Conservation (phyloP, 164 flowering plant species). For the Vitis vinifera region DNA sequence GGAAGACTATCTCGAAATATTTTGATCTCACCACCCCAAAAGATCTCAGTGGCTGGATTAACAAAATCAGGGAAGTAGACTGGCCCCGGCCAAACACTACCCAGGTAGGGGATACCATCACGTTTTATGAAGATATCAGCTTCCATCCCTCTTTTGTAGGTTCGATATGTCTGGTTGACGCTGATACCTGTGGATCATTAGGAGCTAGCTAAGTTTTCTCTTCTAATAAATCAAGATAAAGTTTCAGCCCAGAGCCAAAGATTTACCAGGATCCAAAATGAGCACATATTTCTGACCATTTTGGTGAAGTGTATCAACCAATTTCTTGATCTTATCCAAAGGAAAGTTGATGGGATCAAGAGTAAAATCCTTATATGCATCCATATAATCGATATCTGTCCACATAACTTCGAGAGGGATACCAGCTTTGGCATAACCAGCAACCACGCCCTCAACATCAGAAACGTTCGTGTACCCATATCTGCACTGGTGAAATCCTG, state of each 20-base stretch:
- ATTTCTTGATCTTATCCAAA: conserved; percentile 39
- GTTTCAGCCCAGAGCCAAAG: no score
- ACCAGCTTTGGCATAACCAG: conserved; percentile 68
- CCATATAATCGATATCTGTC: conserved; percentile 93
- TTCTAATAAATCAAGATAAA: no score
- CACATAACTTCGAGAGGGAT: conserved; percentile 93
- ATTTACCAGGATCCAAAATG: conserved; percentile 74
- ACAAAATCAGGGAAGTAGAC: conserved; percentile 78
- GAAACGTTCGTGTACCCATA: conserved; percentile 69
- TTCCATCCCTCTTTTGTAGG: conserved; percentile 61
- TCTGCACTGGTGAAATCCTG: conserved; percentile 82
- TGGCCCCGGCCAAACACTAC: conserved; percentile 78
- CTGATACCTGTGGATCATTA: conserved; percentile 50
- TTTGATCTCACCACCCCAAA: conserved; percentile 64
- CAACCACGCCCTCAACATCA: conserved; percentile 69
- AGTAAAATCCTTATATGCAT: conserved; percentile 77
- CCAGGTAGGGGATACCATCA: conserved; percentile 55
- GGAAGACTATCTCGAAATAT: conserved; percentile 49
- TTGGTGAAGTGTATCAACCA: conserved; percentile 56
- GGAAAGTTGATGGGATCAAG: conserved; percentile 81
- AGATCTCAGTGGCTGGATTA: conserved; percentile 38
- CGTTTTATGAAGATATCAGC: conserved; percentile 65
- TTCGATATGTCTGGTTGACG: conserved; percentile 53
- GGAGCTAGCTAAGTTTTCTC: no score
- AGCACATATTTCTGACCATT: conserved; percentile 70